Base-by-base conservation (phyloP, 129 eudicot genomes). In the Chrysanthemum makinoi region DNA sequence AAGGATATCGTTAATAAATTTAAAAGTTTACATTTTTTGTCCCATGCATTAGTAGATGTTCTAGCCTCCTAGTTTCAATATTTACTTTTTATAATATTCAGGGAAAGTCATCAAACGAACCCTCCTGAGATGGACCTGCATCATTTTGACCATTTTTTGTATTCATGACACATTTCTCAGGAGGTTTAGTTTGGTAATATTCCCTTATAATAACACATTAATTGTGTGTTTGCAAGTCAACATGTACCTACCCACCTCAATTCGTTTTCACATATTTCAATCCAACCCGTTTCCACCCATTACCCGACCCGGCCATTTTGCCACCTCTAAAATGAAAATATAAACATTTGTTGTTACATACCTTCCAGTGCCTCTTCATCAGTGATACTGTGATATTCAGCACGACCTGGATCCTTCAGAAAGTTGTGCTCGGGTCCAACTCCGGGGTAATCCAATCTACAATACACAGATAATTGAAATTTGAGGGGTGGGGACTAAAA, bases 351-450 rank as follows among this genome's bases (percentile, higher is more conserved):
- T 58, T 2, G 70, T 28, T 6, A 12, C 47, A 17, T 78, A 89
- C 98, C 98, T 83, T 89, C 91, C 75, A 89, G 67, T 3, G 98
- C 98, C 65, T 92, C 98, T 71, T 78, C 89, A 64, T 92, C 96
- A 15, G 96, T 92, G 69, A 92, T 73, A 53, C 88, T 81, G 81
- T 83, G 80, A 77, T 86, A 92, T 76, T 92, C 95, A 5, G 98
- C 97, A 57, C 98, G 97, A 2, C 96, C 97, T 12, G 82, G 3
- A 66, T 94, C 98, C 77, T 89, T 94, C 66, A 94, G 80, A 82
- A 77, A 94, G 79, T 97, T 94, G 75, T 87, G 96, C 75, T 89
- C 93, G 13, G 98, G 97, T 73, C 98, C 95, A 73, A 94, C 98
- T 69, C 96, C 98, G 13, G 98, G 98, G 61, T 87, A 89, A 68